Evolutionary conservation across 2,329 filamentous ascomycete species (phyloP).

Genomic region (Nemania bipapillata): DNA sequence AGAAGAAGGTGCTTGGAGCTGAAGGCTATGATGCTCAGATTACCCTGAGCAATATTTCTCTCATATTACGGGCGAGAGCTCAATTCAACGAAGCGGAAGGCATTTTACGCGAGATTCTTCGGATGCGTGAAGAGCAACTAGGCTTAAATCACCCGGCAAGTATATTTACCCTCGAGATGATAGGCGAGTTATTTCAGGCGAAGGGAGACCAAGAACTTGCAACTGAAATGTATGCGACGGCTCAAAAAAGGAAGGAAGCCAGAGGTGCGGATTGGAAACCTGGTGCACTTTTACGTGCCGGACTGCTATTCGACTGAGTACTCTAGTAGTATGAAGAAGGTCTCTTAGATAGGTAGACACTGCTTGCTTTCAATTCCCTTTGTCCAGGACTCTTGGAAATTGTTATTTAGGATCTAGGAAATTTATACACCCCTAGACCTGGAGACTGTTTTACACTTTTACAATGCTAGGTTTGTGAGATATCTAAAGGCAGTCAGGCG

Average conservation of each 20-base stretch:
- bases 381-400: neutral
- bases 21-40: too few relatives aligned
- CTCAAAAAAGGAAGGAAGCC: neutral
- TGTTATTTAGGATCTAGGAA: neutral
- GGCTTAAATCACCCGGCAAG: neutral
- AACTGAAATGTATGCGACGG: neutral
- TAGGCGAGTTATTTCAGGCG: neutral
- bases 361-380: neutral
- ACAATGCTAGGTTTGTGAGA: too few relatives aligned
- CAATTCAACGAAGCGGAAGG: too few relatives aligned
- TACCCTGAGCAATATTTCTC: too few relatives aligned
- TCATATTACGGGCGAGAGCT: too few relatives aligned
- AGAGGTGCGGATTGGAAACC: neutral
- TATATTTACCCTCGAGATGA: neutral
- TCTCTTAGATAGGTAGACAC: neutral
- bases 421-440: neutral
- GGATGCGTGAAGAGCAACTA: neutral
- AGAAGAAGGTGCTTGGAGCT: too few relatives aligned
- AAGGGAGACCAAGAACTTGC: neutral
- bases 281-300: neutral
- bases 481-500: too few relatives aligned
- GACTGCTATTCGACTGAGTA: neutral
- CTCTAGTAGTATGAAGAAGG: neutral
- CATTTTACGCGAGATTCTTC: neutral
- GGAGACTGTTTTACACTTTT: neutral